These are phyloP conservation scores for Chrysanthemum seticuspe DNA, from an alignment of 129 eudicot species.

Conservation along the genomic window DNA sequence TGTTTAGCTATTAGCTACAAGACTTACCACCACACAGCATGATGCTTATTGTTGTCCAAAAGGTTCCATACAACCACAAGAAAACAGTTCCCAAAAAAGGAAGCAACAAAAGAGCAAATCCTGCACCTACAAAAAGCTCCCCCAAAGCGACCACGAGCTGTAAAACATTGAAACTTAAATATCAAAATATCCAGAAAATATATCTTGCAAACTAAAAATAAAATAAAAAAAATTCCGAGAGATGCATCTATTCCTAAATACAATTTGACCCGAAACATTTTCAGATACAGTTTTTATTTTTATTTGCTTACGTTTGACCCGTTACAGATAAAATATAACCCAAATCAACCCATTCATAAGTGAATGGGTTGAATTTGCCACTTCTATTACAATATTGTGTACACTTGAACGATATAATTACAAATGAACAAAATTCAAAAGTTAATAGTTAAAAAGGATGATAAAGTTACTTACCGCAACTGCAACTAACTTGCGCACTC, in stretches of 20 bases:
- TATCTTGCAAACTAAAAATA: no score
- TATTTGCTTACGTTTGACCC: no score
- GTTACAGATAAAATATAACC: no score
- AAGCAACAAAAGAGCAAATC: conserved; percentile 45
- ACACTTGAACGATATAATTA: no score
- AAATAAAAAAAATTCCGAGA: no score
- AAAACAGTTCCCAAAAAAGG: conserved; percentile 45
- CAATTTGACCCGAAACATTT: no score
- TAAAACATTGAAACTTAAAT: conserved; percentile 21
- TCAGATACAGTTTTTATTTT: no score
- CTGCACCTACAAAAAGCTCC: conserved; percentile 61
- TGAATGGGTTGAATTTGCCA: no score
- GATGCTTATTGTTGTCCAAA: conserved; percentile 61
- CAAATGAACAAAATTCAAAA: not conserved
- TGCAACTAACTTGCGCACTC: conserved; percentile 58
- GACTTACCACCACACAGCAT: not conserved
- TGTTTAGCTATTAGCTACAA: not conserved
- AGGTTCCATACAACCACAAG: conserved; percentile 96
- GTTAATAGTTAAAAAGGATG: conserved; percentile 7
- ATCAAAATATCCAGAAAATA: conserved; percentile 3
- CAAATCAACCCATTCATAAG: no score
- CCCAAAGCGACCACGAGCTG: conserved; percentile 64
- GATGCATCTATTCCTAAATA: no score
- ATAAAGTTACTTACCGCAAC: conserved; percentile 53
- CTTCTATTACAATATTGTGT: no score